A percentile compares a stretch with the other conserved stretches of the same genome.
phyloP scores from a whole-genome alignment of 805 yeast genomes.

The Jamesozyma spencerorum region DNA sequence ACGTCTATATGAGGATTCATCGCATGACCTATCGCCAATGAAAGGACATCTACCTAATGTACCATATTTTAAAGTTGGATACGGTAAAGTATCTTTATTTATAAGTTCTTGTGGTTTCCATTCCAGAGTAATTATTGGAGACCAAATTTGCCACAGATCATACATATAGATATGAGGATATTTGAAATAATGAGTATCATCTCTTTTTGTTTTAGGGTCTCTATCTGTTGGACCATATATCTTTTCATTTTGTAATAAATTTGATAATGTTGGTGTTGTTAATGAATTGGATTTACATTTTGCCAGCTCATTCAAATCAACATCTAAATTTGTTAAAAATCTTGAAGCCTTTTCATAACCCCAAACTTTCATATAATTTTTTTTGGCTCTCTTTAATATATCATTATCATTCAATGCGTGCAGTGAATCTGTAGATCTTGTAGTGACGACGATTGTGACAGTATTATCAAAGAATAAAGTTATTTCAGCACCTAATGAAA shows the following conservation, averaged over 20 bases:
- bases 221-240: constrained; percentile 80
- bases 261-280: constrained; percentile 37
- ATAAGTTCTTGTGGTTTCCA: constrained; percentile 44
- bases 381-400: constrained; percentile 54
- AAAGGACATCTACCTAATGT: constrained; percentile 71
- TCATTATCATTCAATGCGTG: constrained; percentile 43
- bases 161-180: constrained; percentile 68
- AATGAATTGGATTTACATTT: constrained; percentile 17
- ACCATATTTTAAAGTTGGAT: constrained; percentile 27
- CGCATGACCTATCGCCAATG: constrained; percentile 42
- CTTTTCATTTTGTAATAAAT: constrained; percentile 74
- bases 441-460: constrained; percentile 71
- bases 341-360: constrained; percentile 74
- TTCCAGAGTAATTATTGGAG: constrained; percentile 78
- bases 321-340: constrained; percentile 60
- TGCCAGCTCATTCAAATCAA: constrained; percentile 25
- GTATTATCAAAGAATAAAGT: constrained; percentile 50
- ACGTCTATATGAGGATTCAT: constrained; percentile 23
- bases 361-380: constrained; percentile 72
- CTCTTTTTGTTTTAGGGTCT: constrained; percentile 76
- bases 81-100: constrained; percentile 32
- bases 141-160: constrained; percentile 65
- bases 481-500: constrained; percentile 44
- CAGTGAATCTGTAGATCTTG: constrained; percentile 40
- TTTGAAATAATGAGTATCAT: constrained; percentile 74